phyloP scores from a whole-genome alignment of 176 grass and related monocot genomes.

The Rhynchospora breviuscula region DNA sequence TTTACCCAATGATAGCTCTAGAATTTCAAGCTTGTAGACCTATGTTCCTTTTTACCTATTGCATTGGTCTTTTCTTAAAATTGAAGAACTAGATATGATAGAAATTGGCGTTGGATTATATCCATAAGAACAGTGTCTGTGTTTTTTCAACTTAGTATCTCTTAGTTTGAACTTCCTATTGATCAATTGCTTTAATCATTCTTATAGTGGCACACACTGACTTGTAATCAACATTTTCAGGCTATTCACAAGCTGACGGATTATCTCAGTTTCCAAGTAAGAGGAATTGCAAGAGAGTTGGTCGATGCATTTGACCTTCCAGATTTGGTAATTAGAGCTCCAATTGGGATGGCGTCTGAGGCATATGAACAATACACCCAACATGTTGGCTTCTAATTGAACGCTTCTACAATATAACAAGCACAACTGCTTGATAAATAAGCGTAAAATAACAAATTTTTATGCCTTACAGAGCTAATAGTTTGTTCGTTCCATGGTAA shows the following conservation, averaged over 20 bases:
- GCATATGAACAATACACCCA: conserved; percentile 87
- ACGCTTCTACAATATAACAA: background rate
- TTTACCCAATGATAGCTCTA: background rate
- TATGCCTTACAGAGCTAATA: background rate
- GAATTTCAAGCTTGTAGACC: background rate
- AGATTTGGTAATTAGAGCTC: conserved; percentile 74
- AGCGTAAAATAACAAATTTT: background rate
- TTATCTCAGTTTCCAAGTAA: conserved; percentile 94
- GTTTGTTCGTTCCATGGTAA: conserved; percentile 15
- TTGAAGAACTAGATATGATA: background rate
- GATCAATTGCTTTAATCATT: background rate
- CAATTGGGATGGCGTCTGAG: conserved; percentile 76
- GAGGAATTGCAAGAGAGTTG: conserved; percentile 66
- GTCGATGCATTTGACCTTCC: conserved; percentile 80
- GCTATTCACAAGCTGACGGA: conserved; percentile 88
- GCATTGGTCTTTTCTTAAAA: background rate
- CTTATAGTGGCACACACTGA: background rate
- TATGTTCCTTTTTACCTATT: background rate
- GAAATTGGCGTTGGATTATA: background rate
- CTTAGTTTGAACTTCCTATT: background rate
- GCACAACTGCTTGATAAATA: background rate
- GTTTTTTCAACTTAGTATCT: background rate
- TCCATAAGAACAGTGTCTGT: background rate
- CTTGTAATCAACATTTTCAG: conserved; percentile 33
- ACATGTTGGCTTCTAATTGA: conserved; percentile 56